Evolutionary conservation across 2,329 filamentous ascomycete species (phyloP).

Genomic region (Graphilbum ipis-grandicollis): DNA sequence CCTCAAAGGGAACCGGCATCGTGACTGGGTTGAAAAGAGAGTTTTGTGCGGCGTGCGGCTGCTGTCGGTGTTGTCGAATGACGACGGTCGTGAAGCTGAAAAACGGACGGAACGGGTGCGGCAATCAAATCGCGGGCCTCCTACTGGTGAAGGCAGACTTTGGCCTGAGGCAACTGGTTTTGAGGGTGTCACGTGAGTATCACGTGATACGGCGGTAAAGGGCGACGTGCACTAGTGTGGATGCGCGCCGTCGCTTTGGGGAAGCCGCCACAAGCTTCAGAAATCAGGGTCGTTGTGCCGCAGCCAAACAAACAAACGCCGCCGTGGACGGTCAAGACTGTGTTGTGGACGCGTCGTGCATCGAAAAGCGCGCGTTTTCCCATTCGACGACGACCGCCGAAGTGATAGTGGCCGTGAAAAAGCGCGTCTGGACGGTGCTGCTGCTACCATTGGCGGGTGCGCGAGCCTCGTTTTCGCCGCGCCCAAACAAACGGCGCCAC

Average conservation of each 20-base stretch:
- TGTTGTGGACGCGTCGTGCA: slow-evolving; percentile 8
- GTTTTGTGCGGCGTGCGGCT: slow-evolving; percentile 1
- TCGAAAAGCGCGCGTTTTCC: slow-evolving; percentile 5
- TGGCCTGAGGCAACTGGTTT: slow-evolving; percentile 6
- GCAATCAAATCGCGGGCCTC: slow-evolving; percentile 5
- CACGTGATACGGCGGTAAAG: too few species aligned
- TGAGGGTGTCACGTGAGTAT: too few species aligned
- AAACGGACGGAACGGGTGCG: background rate
- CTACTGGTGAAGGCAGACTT: slow-evolving; percentile 2
- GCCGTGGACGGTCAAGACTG: background rate
- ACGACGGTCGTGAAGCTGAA: background rate
- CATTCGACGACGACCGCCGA: background rate
- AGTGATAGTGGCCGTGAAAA: background rate
- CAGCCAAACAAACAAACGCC: background rate
- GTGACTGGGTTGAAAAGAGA: slow-evolving; percentile 9
- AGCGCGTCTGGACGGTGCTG: slow-evolving; percentile 2
- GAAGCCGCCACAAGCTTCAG: too few species aligned
- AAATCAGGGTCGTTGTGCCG: too few species aligned
- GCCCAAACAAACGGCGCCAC: too few species aligned
- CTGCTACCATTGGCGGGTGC: slow-evolving; percentile 5
- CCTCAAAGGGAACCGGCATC: slow-evolving; percentile 49
- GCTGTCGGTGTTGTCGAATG: background rate
- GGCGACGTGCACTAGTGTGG: too few species aligned
- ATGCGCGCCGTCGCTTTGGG: too few species aligned
- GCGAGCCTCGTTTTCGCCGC: slow-evolving; percentile 2